Evolutionary conservation across 1,284 basidiomycete species (phyloP), one percentile per base, ranked within the genome.

Genomic region (Entoloma clypeatum): DNA sequence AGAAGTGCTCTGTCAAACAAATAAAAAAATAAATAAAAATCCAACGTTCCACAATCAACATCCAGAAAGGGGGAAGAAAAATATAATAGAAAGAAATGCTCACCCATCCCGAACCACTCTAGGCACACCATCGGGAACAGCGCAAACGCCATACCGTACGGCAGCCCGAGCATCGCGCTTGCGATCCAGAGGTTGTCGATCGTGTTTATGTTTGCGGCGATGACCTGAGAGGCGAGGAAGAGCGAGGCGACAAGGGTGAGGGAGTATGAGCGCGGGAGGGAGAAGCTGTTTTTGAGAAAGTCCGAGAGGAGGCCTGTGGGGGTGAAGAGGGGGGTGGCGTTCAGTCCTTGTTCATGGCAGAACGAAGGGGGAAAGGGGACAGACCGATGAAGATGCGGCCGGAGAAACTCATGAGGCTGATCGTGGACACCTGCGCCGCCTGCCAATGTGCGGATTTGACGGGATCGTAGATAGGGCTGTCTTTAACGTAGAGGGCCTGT

Each of bases 31-130:
- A n/a, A n/a, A n/a, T n/a, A n/a, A n/a, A n/a, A n/a, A n/a, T n/a
- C n/a, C n/a, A n/a, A n/a, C n/a, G n/a, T 37, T 28, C 23, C 16
- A 23, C 29, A 7, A 26, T 21, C 32, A 17, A 33, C 8, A 27
- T 19, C 10, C 10, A 29, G 28, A 5, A 24, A 5, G 33, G 16
- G 17, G 24, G 5, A 26, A 31, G 33, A 7, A 19, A 21, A 18
- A 18, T 26, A 18, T 14, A 18, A 39, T 27, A n/a, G 9, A 18
- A 23, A 18, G 24, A 31, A 31, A 40, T 13, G 4, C 76, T 52
- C 48, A 79, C 82, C 65, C 58, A 92, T 68, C 5, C 92, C 91
- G 52, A 93, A 94, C 86, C 86, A 92, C 53, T 93, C 92, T 18
- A 93, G 76, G 22, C 78, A 71, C 18, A 93, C 71, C 23, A 84